Conservation (phyloP, 768 basidiomycete species). For the Macrocybe gigantea region DNA sequence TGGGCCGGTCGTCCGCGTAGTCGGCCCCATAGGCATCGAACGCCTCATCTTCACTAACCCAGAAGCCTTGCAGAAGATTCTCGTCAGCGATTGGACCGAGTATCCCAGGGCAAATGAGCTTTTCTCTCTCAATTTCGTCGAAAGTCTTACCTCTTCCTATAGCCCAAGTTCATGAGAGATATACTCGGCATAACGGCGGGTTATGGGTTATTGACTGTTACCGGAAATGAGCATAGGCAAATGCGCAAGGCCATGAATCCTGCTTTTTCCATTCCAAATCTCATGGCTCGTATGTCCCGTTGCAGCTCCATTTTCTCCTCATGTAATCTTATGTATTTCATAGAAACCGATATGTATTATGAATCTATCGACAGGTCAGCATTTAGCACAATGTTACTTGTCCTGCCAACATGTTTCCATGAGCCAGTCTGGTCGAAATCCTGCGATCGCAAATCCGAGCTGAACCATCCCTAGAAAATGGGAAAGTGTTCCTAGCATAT, state of each 20-base stretch:
- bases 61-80: conserved; percentile 37
- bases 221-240: conserved; percentile 41
- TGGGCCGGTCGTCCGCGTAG: conserved; percentile 35
- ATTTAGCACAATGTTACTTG: background rate
- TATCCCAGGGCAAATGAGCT: conserved; percentile 32
- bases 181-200: conserved; percentile 36
- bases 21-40: conserved; percentile 41
- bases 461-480: conserved; percentile 14
- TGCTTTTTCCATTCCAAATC: conserved; percentile 41
- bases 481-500: conserved; percentile 30
- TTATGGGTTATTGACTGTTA: conserved; percentile 41
- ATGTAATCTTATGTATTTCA: background rate
- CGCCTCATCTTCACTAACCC: conserved; percentile 37
- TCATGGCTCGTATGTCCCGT: conserved; percentile 26
- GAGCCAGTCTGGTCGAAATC: conserved; percentile 29
- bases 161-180: conserved; percentile 40
- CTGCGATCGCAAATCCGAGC: conserved; percentile 24
- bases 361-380: conserved; percentile 37
- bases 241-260: conserved; percentile 50
- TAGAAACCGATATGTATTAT: conserved; percentile 43
- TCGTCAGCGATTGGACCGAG: conserved; percentile 38
- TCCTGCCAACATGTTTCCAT: conserved; percentile 1
- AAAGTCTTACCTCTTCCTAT: background rate
- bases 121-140: background rate
- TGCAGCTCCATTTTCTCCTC: background rate